Conservation (phyloP, 2,329 filamentous ascomycete genomes). For the Stagonosporopsis tanaceti region DNA sequence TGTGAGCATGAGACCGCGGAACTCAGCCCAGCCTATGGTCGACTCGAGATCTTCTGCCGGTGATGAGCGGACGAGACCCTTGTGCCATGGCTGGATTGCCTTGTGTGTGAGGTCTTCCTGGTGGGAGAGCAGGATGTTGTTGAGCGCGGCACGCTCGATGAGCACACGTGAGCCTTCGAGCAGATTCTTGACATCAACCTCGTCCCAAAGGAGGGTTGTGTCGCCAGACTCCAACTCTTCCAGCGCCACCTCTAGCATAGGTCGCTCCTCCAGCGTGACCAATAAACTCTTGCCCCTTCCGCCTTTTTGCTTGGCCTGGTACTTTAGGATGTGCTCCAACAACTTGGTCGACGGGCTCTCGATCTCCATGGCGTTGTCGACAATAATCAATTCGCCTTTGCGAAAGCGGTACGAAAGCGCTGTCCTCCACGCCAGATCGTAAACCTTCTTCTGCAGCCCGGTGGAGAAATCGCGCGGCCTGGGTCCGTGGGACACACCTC, state of each 20-base stretch:
- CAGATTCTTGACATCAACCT: constrained; percentile 95
- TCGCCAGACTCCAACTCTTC: constrained; percentile 72
- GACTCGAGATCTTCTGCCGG: constrained; percentile 34
- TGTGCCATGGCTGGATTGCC: constrained; percentile 32
- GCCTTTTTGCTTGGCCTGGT: constrained; percentile 64
- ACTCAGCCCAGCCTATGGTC: constrained; percentile 39
- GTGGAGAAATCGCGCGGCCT: constrained; percentile 91
- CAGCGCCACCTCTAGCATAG: constrained; percentile 72
- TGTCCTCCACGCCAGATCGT: constrained; percentile 94
- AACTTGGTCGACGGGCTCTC: constrained; percentile 68
- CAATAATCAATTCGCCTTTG: constrained; percentile 84
- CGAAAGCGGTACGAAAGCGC: constrained; percentile 91
- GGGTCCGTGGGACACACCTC: constrained; percentile 89
- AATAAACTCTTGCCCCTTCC: constrained; percentile 39
- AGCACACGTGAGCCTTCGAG: constrained; percentile 85
- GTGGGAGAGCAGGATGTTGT: constrained; percentile 67
- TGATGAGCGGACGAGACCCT: constrained; percentile 26
- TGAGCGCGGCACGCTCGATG: constrained; percentile 82
- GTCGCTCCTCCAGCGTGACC: constrained; percentile 40
- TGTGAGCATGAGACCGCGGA: constrained; percentile 34
- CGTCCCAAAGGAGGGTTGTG: constrained; percentile 71
- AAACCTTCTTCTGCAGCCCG: constrained; percentile 83
- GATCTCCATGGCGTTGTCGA: constrained; percentile 80
- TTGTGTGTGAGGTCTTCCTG: constrained; percentile 41
- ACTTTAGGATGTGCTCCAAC: constrained; percentile 71